Conservation (phyloP, 2,329 filamentous ascomycete genomes). For the Apiospora marii region DNA sequence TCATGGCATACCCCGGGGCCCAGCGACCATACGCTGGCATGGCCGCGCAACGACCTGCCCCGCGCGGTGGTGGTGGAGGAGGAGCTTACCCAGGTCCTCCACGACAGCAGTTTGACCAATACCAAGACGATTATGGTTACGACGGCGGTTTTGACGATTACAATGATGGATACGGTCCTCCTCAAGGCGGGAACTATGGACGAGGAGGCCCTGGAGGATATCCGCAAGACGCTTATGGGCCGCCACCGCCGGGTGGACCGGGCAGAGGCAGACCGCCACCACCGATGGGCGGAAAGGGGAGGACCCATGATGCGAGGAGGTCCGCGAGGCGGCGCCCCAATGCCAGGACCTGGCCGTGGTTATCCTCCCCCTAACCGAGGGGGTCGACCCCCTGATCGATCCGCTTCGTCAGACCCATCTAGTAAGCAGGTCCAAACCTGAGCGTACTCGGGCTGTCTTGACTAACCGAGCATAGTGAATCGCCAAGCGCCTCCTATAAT, state of each 20-base stretch:
- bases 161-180: conserved; percentile 47
- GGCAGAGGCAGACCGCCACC: conserved; percentile 39
- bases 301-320: conserved; percentile 52
- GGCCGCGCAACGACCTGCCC: conserved; percentile 50
- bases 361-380: conserved; percentile 43
- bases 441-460: not conserved
- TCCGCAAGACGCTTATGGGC: conserved; percentile 55
- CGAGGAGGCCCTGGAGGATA: conserved; percentile 51
- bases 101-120: conserved; percentile 29
- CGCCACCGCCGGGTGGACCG: conserved; percentile 45
- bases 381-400: conserved; percentile 49
- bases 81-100: conserved; percentile 35
- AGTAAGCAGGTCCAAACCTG: conserved; percentile 33
- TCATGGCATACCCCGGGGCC: conserved; percentile 61
- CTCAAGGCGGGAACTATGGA: conserved; percentile 55
- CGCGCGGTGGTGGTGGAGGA: conserved; percentile 37
- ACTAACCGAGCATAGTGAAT: conserved; percentile 30
- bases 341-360: conserved; percentile 38
- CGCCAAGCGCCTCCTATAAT: conserved; percentile 34
- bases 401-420: conserved; percentile 46
- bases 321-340: conserved; percentile 37
- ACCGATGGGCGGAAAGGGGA: conserved; percentile 52
- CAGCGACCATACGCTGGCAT: conserved; percentile 59
- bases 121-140: conserved; percentile 53
- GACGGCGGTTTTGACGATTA: conserved; percentile 45